Base-by-base conservation (phyloP, 805 yeast species). In the Nadsonia fulvescens region DNA sequence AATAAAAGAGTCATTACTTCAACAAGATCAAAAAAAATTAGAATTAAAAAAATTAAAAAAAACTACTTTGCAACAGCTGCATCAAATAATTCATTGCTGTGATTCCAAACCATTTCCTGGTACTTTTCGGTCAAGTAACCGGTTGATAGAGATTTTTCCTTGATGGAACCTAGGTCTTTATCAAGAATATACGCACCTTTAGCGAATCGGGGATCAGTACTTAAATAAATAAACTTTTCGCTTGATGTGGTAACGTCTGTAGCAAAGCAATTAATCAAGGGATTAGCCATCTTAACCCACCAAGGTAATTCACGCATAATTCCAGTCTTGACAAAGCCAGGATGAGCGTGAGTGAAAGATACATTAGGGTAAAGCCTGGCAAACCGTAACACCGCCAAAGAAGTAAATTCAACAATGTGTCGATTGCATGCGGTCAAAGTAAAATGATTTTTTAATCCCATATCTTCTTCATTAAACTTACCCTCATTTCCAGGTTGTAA, bases 61-160 rank as follows among this genome's bases (percentile, higher is more conserved):
- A n/a, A n/a, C n/a, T n/a, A n/a, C n/a, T n/a, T n/a, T n/a, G n/a
- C n/a, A n/a, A 22, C 9, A 20, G 38, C 37, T 2, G 20, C 8
- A n/a, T 30, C 21, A 18, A 38, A 32, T 12, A 29, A 17, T 18
- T 40, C 39, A 29, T 36, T 32, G 13, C 42, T 37, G 20, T 40
- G 44, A 11, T 23, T 22, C 44, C 44, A 40, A 14, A 37, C 39
- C 26, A 26, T 40, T 8, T 38, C 40, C 29, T 40, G 42, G 23
- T 32, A 24, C 11, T 37, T 36, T 11, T 31, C 27, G 5, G 32
- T 12, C 5, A 36, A 22, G 16, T 19, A 31, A 8, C 31, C 29
- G 27, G 33, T 33, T 15, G 21, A 17, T 20, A 25, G 32, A 9
- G 29, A 23, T 26, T 27, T 26, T 16, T 19, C 30, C 12, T 16